Base-by-base conservation (phyloP, 768 basidiomycete species). In the Cystobasidiopsis lactophilus region DNA sequence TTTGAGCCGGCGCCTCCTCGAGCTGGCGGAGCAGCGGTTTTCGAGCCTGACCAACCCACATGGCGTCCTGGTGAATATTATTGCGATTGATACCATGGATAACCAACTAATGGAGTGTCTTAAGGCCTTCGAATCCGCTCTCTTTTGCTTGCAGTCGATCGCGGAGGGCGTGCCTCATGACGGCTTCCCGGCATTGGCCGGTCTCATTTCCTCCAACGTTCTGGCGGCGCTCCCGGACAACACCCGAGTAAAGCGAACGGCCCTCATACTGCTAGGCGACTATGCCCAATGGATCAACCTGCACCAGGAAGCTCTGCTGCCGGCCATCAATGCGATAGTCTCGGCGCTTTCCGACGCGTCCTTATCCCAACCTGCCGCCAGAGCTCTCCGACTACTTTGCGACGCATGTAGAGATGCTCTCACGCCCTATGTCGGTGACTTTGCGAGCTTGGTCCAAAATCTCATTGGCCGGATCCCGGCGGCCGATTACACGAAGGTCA, bases 151-250 rank as follows among this genome's bases (percentile, higher is more conserved):
- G 3, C 57, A 63, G 31, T 63, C 62, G 40, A 64, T 68, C 1
- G 60, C 66, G 18, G 69, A 70, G 53, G 69, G 66, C 1, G 66
- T 70, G 1, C 66, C 69, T 0, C 43, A 65, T n/a, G 65, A 67
- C 2, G 67, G 69, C 26, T 67, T 72, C 11, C 72, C 73, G 38
- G 73, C 86, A 51, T 69, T 70, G 57, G 63, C 67, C 19, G 77
- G 79, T 13, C 80, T 82, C 0, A 66, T 74, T 40, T 72, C 86
- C 40, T 63, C 65, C 50, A 77, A 81, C 52, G 69, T 88, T 21
- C 54, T 85, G 33, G 69, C 77, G 1, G 80, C 82, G 2, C 80
- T 80, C 5, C 82, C 82, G 7, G 69, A 84, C n/a, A 61, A 62
- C 35, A 55, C 58, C 27, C 43, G 63, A 24, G 57, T 69, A 5